Conservation (phyloP, 331 rosid genomes). For the Acacia pycnantha region DNA sequence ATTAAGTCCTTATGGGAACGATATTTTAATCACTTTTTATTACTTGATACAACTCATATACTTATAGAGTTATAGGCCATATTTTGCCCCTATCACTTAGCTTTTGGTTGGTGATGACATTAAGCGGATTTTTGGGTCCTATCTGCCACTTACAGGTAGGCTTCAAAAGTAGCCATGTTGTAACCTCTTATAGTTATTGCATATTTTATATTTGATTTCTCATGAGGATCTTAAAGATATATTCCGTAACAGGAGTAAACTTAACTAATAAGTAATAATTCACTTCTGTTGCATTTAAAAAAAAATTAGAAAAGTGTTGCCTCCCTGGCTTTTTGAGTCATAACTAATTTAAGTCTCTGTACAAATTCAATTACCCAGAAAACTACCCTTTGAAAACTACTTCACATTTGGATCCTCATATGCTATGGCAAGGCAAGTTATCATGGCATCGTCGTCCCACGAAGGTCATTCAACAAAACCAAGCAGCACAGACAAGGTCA, state of each 20-base stretch:
- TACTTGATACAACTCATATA: too few species aligned
- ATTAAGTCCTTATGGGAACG: too few species aligned
- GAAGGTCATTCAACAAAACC: not conserved
- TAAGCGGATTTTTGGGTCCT: slow-evolving; percentile 89
- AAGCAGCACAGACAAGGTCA: not conserved
- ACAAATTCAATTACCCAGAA: too few species aligned
- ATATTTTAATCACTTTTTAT: too few species aligned
- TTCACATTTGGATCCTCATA: too few species aligned
- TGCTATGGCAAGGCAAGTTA: not conserved
- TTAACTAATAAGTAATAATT: not conserved
- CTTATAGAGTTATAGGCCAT: too few species aligned
- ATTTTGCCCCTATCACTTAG: not conserved
- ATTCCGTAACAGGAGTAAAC: not conserved
- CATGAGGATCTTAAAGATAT: not conserved
- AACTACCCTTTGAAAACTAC: too few species aligned
- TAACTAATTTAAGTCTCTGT: not conserved
- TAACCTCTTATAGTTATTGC: not conserved
- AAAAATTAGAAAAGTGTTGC: not conserved
- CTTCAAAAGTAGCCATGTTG: not conserved
- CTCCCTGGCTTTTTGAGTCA: not conserved
- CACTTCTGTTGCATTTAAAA: not conserved
- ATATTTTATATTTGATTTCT: not conserved
- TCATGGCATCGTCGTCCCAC: not conserved
- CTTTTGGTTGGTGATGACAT: slow-evolving; percentile 92
- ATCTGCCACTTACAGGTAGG: slow-evolving; percentile 93